Evolutionary conservation across 2,329 filamentous ascomycete species (phyloP), one percentile per base, ranked within the genome.

Genomic region (Lachnellula willkommii): DNA sequence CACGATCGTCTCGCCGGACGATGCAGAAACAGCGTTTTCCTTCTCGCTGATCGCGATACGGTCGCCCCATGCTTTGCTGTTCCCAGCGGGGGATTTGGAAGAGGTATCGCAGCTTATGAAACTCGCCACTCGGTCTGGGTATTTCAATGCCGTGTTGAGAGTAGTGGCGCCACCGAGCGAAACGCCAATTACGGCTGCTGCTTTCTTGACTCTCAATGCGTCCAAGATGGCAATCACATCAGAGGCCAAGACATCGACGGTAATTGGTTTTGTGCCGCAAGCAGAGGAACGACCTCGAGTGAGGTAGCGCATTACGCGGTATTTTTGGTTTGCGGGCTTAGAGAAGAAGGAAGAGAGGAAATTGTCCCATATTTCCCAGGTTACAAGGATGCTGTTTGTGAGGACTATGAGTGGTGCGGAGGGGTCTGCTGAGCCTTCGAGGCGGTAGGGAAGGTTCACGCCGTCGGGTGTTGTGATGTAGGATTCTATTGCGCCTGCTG

Each of bases 31-130:
- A 50, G 74, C 69, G 9, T 70, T 70, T 60, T 82, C 75, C n/a
- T 74, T 73, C 65, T 89, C 84, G 0, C 87, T 84, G 3, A 92
- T 70, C 0, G 74, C 80, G 54, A 90, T 86, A 28, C 90, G 85
- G 45, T 92, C 88, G 54, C 82, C 83, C 90, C 90, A 95, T 0
- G 89, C 88, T 48, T 83, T 80, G 3, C 85, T 86, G 74, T 95
- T 95, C 37, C 84, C 84, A 0, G 84, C 75, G 57, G 87, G 89
- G 0, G 86, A 84, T 5, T 82, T 78, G 7, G 82, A 79, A 70
- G 91, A 93, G 67, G 90, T 95, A 71, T 94, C 89, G 70, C 89
- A 92, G 3, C 85, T 79, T 22, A 93, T 75, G 69, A 91, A 88
- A 6, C 76, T 77, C 1, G 65, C 69, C 14, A 90, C 72, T 45